These are phyloP conservation scores for Porphyrellus cyaneotinctus DNA, from an alignment of 768 basidiomycete genomes.

Conservation along the genomic window DNA sequence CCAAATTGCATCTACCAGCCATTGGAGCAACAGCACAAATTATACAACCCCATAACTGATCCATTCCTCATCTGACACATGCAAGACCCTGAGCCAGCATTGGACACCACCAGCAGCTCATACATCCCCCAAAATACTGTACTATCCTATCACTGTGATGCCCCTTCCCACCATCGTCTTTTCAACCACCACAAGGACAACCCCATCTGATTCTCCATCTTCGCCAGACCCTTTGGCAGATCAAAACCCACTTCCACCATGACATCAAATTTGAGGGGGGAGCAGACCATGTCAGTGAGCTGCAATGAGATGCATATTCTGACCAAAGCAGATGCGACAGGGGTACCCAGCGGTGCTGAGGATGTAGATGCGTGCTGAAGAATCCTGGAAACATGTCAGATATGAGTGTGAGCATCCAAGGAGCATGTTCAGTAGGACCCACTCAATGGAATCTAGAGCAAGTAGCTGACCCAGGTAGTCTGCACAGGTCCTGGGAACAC, in stretches of 20 bases:
- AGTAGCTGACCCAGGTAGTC: too few relatives aligned
- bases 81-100: conserved; percentile 61
- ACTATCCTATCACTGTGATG: conserved; percentile 28
- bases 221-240: conserved; percentile 44
- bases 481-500: too few relatives aligned
- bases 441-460: too few relatives aligned
- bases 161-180: conserved; percentile 35
- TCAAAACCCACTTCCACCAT: conserved; percentile 46
- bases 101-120: conserved; percentile 54
- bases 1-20: conserved; percentile 36
- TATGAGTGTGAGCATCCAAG: too few relatives aligned
- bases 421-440: too few relatives aligned
- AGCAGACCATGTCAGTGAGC: too few relatives aligned
- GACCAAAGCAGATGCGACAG: too few relatives aligned
- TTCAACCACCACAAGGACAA: conserved; percentile 90
- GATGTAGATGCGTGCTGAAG: too few relatives aligned
- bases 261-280: too few relatives aligned
- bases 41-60: conserved; percentile 73
- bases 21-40: conserved; percentile 40
- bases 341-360: too few relatives aligned
- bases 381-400: too few relatives aligned
- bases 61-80: conserved; percentile 57
- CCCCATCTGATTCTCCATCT: conserved; percentile 76
- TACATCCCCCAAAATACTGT: conserved; percentile 34
- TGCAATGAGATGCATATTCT: too few relatives aligned